Evolutionary conservation across 441 rosid genomes (phyloP).

Genomic region (Codiaeum variegatum): DNA sequence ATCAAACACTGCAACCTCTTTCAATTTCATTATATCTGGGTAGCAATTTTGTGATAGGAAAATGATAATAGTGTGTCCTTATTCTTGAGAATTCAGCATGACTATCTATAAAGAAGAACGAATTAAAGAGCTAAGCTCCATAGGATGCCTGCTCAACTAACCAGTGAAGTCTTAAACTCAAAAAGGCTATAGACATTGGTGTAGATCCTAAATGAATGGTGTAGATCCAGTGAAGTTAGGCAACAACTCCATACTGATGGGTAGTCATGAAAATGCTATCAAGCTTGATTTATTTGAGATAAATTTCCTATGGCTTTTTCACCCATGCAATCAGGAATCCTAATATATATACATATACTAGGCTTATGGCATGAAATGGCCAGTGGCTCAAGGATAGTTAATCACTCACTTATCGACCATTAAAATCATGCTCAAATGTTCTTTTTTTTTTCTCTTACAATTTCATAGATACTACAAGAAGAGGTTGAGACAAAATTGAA

Average conservation of each 20-base stretch:
- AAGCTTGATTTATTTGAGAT: conserved; percentile 92
- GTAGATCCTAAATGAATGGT: too few species aligned
- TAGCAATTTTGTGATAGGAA: not conserved
- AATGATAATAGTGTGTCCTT: not conserved
- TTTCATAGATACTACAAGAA: conserved; percentile 53
- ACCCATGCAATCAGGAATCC: not conserved
- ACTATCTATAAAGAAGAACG: not conserved
- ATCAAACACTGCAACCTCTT: conserved; percentile 65
- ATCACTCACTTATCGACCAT: not conserved
- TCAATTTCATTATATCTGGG: not conserved
- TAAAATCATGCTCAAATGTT: not conserved
- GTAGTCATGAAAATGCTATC: conserved; percentile 71
- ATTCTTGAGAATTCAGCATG: not conserved
- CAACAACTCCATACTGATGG: too few species aligned
- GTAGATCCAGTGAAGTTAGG: too few species aligned
- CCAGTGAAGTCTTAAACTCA: not conserved
- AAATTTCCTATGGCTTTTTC: conserved; percentile 3
- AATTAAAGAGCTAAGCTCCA: not conserved
- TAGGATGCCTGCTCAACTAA: not conserved
- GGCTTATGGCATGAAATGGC: not conserved
- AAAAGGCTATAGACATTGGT: too few species aligned
- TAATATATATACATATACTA: too few species aligned
- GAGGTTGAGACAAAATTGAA: conserved; percentile 76
- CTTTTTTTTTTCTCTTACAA: not conserved
- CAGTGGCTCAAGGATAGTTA: too few species aligned